Evolutionary conservation across 805 yeast genomes (phyloP).

Genomic region (Blastobotrys peoriensis): DNA sequence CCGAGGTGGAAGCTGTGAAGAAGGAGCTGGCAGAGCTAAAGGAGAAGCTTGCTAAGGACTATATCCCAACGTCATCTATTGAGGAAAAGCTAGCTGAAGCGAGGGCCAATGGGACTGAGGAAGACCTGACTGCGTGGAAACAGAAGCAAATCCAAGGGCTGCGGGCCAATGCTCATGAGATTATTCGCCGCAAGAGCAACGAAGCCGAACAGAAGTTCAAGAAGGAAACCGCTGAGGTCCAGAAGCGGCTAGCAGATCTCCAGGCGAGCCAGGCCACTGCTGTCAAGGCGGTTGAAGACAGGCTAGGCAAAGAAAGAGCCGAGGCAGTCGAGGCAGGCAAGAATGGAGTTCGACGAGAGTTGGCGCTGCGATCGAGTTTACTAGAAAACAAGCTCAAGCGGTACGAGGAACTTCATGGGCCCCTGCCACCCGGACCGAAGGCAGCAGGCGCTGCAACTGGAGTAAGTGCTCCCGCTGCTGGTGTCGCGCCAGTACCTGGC

Average conservation of each 20-base stretch:
- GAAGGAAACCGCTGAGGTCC: slow-evolving; percentile 9
- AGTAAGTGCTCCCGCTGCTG: not conserved
- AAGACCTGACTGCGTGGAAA: not conserved
- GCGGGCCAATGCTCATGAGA: not conserved
- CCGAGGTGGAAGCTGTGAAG: slow-evolving; percentile 22
- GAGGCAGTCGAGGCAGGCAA: not conserved
- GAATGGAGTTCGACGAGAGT: not conserved
- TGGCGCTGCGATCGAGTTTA: not conserved
- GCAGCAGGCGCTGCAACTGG: not conserved
- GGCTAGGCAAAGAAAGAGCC: not conserved
- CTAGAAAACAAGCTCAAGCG: not conserved
- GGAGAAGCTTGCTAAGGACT: slow-evolving; percentile 13
- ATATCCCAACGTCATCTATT: not conserved
- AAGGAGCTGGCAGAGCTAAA: slow-evolving; percentile 17
- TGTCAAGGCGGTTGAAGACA: not conserved
- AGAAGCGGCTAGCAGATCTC: not conserved
- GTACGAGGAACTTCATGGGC: not conserved
- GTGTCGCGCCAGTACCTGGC: no score
- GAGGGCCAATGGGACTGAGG: not conserved
- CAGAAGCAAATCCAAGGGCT: not conserved
- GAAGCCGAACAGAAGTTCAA: not conserved
- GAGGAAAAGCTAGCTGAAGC: slow-evolving; percentile 4
- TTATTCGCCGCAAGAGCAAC: not conserved
- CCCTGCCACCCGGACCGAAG: no score
- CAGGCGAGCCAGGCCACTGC: not conserved